Percentiles rank a stretch among this genome's conserved stretches.
These are phyloP conservation scores for Pythium periplocum DNA, from an alignment of 352 stramenopile species.

Conservation along the genomic window DNA sequence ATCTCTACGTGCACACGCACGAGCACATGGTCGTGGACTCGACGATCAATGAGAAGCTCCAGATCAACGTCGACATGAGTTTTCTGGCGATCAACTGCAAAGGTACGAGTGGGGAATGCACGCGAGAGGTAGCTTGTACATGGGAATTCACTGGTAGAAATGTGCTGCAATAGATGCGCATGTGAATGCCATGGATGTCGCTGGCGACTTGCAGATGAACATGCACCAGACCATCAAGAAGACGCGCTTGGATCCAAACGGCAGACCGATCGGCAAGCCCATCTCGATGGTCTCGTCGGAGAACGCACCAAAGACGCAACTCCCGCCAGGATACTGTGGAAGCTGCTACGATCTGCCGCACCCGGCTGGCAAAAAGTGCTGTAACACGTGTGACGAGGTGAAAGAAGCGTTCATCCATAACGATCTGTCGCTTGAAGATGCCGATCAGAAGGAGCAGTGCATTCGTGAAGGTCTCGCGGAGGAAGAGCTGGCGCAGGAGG, in stretches of 20 bases:
- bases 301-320: constrained; percentile 27
- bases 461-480: constrained; percentile 55
- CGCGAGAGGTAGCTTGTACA: too few relatives aligned
- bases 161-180: constrained; percentile 81
- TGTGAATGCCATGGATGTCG: constrained; percentile 98
- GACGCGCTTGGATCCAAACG: constrained; percentile 76
- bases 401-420: constrained; percentile 81
- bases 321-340: constrained; percentile 90
- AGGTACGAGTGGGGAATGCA: constrained; percentile 18
- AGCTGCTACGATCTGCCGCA: constrained; percentile 92
- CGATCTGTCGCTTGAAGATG: constrained; percentile 67
- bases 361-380: constrained; percentile 63
- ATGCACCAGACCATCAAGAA: constrained; percentile 96
- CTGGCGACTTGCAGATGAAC: constrained; percentile 96
- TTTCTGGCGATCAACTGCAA: constrained; percentile 95
- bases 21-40: constrained; percentile 97
- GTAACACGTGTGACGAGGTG: constrained; percentile 79
- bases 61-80: constrained; percentile 97
- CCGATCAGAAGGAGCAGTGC: constrained; percentile 77
- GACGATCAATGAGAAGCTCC: constrained; percentile 91
- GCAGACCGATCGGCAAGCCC: constrained; percentile 51
- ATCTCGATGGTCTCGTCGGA: constrained; percentile 37
- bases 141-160: too few relatives aligned
- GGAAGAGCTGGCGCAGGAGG: constrained; percentile 66
- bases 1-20: constrained; percentile 78